Evolutionary conservation across 1,284 basidiomycete species (phyloP), one percentile per base, ranked within the genome.

Genomic region (Cryptococcus sp.): DNA sequence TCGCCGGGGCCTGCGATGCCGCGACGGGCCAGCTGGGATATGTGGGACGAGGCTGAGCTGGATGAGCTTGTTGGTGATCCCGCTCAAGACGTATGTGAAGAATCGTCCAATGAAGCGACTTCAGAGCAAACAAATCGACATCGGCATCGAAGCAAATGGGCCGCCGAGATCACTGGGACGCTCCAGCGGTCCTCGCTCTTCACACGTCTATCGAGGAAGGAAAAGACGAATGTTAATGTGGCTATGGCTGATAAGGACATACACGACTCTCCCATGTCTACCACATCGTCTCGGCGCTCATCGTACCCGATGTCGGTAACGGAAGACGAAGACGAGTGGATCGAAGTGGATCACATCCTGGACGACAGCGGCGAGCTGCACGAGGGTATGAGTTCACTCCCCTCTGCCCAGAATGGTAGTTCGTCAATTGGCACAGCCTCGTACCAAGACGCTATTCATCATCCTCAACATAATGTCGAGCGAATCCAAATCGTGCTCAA

Each of bases 111-210:
- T 35, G 54, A 65, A 7, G 60, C 64, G 11, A 61, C 56, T 15
- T 55, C 67, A 2, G 62, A 71, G 16, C 54, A 3, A 25, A 6
- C 3, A 25, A 25, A 66, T 8, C 63, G 70, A 22, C 53, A 55
- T 42, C 57, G 60, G 5, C 47, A 64, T 50, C 62, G 67, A 15
- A 63, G 65, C 15, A 72, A 75, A 17, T 74, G 72, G 22, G 64
- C 73, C 22, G 78, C 75, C 57, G 80, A 82, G 67, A 77, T 82
- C 57, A 78, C 73, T 4, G 79, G 80, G 31, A 77, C 79, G 62
- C 64, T 78, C 25, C 68, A 68, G 10, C 78, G 80, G 61, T 75
- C 68, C 19, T 75, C 70, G 0, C 53, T 68, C 25, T 61, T 72
- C 25, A 73, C 69, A 10, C 72, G 69, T 41, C 61, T 68, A 41